Percentiles rank a stretch among this genome's conserved stretches.
These are phyloP conservation scores for Citrus glauca DNA, from an alignment of 345 rosid genomes.

Conservation along the genomic window DNA sequence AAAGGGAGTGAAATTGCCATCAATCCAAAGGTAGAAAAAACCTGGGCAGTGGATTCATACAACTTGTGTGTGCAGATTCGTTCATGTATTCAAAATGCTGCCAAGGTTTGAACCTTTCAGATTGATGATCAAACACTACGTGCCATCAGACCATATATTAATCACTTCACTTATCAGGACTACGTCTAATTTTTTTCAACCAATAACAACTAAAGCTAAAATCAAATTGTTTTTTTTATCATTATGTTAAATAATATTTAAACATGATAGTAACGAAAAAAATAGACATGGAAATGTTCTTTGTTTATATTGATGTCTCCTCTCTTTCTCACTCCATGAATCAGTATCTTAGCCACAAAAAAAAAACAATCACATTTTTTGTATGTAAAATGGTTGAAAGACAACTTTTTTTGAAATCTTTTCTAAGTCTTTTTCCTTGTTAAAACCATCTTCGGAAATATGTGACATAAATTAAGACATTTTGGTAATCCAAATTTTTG, in stretches of 20 bases:
- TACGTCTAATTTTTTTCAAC: background rate
- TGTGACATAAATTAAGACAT: background rate
- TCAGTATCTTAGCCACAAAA: background rate
- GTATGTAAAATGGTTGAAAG: background rate
- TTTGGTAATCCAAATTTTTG: background rate
- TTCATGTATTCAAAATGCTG: background rate
- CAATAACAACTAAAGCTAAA: background rate
- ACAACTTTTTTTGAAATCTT: background rate
- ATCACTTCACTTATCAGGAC: background rate
- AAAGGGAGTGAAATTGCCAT: background rate
- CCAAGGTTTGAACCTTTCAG: background rate
- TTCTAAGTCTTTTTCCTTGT: background rate
- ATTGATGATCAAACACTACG: background rate
- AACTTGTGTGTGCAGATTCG: background rate
- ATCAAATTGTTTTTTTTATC: background rate
- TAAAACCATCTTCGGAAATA: background rate
- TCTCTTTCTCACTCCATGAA: background rate
- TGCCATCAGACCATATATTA: background rate
- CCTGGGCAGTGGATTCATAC: background rate
- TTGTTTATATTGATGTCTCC: background rate
- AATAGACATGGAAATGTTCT: background rate
- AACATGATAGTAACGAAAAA: background rate
- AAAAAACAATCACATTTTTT: background rate
- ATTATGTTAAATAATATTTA: background rate
- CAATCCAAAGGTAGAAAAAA: background rate